Evolutionary conservation across 1,284 basidiomycete species (phyloP), one percentile per base, ranked within the genome.

Genomic region (Heimioporus punctisporus): DNA sequence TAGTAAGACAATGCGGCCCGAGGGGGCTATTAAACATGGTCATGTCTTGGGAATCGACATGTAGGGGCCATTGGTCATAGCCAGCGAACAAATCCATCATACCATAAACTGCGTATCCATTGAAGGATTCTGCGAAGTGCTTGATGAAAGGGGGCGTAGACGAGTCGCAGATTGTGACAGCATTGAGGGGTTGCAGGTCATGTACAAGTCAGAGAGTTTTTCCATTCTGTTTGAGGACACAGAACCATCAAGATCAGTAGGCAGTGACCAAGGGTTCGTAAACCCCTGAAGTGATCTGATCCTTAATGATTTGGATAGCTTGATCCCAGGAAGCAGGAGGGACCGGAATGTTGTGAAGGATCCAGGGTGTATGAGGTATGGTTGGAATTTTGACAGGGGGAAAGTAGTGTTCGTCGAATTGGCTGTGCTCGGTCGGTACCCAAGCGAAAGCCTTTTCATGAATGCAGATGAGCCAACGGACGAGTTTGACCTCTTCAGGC

Each of bases 281-380:
- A 6, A 39, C 17, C 6, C 37, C n/a, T 10, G 37, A 41, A 15
- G n/a, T 9, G n/a, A 41, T 41, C n/a, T 11, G n/a, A 21, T 41
- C 39, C n/a, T 41, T 41, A 21, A 41, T 41, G n/a, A 41, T 41
- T 41, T 41, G 39, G n/a, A 41, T 41, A 9, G n/a, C n/a, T 3
- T 41, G n/a, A 7, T n/a, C 23, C n/a, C n/a, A n/a, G 19, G 23
- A 4, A 11, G 39, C 6, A 41, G 39, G 39, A 6, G 12, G 39
- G 4, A 41, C n/a, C n/a, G 61, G 62, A 5, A 69, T 65, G n/a
- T 66, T 64, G 1, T 37, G 24, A 0, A 61, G 34, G 0, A 59
- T 43, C 67, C 67, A 71, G 0, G 60, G 62, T 0, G 23, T 60
- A 40, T 72, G 70, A 0, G 53, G 53, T 0, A 66, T 30, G 0